Evolutionary conservation across 768 basidiomycete genomes (phyloP).

Genomic region (Mycena alexandri): DNA sequence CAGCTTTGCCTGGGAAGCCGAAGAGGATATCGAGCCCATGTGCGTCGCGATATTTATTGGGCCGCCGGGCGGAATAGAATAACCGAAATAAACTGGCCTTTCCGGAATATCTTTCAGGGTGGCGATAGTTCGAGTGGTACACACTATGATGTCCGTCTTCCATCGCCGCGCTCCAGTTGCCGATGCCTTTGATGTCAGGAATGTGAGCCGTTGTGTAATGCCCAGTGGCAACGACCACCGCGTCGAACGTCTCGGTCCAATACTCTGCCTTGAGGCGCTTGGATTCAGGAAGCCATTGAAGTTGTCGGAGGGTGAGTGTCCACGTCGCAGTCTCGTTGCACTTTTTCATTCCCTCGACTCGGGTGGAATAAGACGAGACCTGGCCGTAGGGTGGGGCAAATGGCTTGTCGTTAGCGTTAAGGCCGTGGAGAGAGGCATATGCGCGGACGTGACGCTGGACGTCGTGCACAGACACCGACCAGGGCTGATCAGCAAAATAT

Average conservation of each 20-base stretch:
- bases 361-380: constrained; percentile 49
- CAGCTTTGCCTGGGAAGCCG: constrained; percentile 40
- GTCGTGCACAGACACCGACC: constrained; percentile 35
- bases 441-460: constrained; percentile 45
- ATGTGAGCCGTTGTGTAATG: constrained; percentile 45
- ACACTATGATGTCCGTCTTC: constrained; percentile 33
- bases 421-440: constrained; percentile 46
- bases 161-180: constrained; percentile 42
- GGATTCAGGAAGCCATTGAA: constrained; percentile 33
- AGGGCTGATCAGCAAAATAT: constrained; percentile 18
- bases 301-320: constrained; percentile 39
- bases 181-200: constrained; percentile 45
- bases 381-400: neutral
- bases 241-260: constrained; percentile 49
- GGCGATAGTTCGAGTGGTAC: constrained; percentile 48
- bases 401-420: constrained; percentile 46
- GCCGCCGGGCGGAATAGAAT: constrained; percentile 22
- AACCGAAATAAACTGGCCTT: constrained; percentile 38
- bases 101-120: constrained; percentile 42
- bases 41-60: constrained; percentile 34
- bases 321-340: constrained; percentile 33
- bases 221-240: constrained; percentile 48
- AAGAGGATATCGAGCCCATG: constrained; percentile 33
- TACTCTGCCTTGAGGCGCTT: constrained; percentile 36
- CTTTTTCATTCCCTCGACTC: constrained; percentile 53